A percentile compares a stretch with the other conserved stretches of the same genome.
phyloP scores from a whole-genome alignment of 2,329 filamentous ascomycete species.

The Dichotomopilus funicola region DNA sequence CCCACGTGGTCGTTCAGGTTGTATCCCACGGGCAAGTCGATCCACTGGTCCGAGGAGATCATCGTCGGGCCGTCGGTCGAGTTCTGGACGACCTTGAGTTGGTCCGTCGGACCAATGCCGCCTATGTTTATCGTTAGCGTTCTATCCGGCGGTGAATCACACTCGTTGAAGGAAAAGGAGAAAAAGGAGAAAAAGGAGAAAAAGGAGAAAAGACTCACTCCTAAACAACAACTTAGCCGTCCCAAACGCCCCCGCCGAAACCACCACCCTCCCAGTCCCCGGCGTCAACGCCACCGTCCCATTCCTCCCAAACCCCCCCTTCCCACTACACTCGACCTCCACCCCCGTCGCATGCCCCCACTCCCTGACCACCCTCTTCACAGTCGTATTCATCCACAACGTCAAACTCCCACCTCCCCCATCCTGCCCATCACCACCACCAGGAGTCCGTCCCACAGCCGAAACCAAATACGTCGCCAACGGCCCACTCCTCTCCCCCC shows the following conservation, averaged over 20 bases:
- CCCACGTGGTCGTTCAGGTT: constrained; percentile 47
- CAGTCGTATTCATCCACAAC: constrained; percentile 58
- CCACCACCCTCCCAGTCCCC: constrained; percentile 56
- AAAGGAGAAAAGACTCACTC: constrained; percentile 35
- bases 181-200: too few species aligned
- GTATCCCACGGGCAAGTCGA: constrained; percentile 40
- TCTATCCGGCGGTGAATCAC: too few species aligned
- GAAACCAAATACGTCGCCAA: constrained; percentile 58
- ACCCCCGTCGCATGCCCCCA: constrained; percentile 58
- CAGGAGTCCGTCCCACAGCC: constrained; percentile 32
- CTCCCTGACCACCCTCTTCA: constrained; percentile 58
- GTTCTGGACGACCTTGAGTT: constrained; percentile 48
- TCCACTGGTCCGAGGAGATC: constrained; percentile 46
- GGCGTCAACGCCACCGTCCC: constrained; percentile 55
- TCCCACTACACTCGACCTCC: constrained; percentile 50
- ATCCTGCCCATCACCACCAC: too few species aligned
- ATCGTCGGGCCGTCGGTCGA: constrained; percentile 46
- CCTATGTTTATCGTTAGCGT: constrained; percentile 21
- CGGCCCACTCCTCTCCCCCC: constrained; percentile 62
- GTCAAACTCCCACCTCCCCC: constrained; percentile 52
- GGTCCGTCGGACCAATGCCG: constrained; percentile 57
- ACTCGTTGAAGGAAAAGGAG: too few species aligned
- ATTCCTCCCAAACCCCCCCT: constrained; percentile 38
- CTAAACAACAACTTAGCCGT: constrained; percentile 61
- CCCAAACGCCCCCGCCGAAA: constrained; percentile 62